Evolutionary conservation across 2,329 filamentous ascomycete species (phyloP), one percentile per base, ranked within the genome.

Genomic region (Hypoxylon sp.): DNA sequence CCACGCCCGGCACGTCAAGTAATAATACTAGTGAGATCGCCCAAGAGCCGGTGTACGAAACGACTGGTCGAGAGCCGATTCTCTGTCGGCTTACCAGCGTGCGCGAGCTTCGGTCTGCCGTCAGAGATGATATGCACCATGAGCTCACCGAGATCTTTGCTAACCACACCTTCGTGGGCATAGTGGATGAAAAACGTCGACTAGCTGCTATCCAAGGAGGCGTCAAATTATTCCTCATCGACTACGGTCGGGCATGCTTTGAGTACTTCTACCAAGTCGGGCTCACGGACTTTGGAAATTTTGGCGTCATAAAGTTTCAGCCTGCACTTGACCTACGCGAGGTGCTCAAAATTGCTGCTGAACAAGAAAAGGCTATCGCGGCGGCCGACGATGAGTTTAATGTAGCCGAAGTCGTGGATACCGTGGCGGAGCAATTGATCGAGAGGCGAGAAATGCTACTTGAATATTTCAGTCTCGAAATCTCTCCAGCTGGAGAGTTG

Each of bases 221-320:
- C 13, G 92, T 98, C 8, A 97, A 94, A 78, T 87, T 99, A 6
- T 98, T 92, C 79, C 87, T 99, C 22, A 86, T 99, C 57, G 96
- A 99, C 80, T 99, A 99, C 76, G 96, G 94, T 10, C 90, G 95
- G 78, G 83, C 92, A 1, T 92, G 90, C 78, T 92, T 90, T 68
- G 95, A 98, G 74, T 97, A 95, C 79, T 97, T 98, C 79, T 99
- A 99, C 81, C 96, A 99, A 81, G 83, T 98, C 19, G 95, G 94
- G 0, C 86, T 99, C 37, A 97, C 94, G 0, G 94, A 99, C 77
- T 99, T 99, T 80, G 94, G 92, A 1, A 99, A 99, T 78, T 98
- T 97, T 76, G 96, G 96, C 2, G 80, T 85, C 22, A 94, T 99
- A 65, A 89, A 88, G 10, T 94, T 99, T 74, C 88, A 90, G 53